Percentiles rank a stretch among this genome's conserved stretches.
Conservation (phyloP, 345 rosid genomes). For the Ceriops zippeliana region DNA sequence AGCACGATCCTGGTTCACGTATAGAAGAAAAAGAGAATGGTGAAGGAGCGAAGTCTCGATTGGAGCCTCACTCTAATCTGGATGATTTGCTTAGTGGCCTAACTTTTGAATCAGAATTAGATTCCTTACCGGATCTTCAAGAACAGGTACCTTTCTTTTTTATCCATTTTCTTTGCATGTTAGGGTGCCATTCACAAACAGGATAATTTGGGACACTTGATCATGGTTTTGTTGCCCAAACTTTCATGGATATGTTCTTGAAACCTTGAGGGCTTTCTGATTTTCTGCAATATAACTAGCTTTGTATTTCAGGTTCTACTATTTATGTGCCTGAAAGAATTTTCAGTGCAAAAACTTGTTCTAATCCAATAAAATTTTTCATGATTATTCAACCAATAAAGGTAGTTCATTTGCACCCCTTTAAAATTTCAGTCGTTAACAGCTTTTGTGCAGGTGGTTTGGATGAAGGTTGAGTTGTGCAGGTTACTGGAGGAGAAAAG, state of each 20-base stretch:
- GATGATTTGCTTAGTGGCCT: slow-evolving; percentile 42
- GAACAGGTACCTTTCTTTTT: slow-evolving; percentile 58
- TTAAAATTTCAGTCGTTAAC: slow-evolving; percentile 49
- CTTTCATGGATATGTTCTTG: no score
- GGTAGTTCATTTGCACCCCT: slow-evolving; percentile 23
- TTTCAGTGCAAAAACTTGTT: no score
- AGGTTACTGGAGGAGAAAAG: slow-evolving; percentile 83
- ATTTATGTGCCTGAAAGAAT: no score
- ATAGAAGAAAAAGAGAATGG: slow-evolving; percentile 35
- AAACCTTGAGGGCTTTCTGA: no score
- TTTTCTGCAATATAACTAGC: no score
- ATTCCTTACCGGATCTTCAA: slow-evolving; percentile 75
- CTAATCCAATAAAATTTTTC: no score
- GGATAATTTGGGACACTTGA: no score
- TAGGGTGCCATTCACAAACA: neutral
- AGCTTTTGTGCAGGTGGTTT: slow-evolving; percentile 66
- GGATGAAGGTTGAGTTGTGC: slow-evolving; percentile 92
- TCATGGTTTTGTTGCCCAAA: no score
- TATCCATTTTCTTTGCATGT: slow-evolving; percentile 2
- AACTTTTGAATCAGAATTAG: slow-evolving; percentile 41
- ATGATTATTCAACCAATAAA: neutral
- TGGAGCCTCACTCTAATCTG: slow-evolving; percentile 26
- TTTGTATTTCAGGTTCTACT: no score
- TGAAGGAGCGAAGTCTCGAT: slow-evolving; percentile 36
- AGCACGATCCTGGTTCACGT: slow-evolving; percentile 47